These are phyloP conservation scores for Dovyalis caffra DNA, from an alignment of 345 rosid genomes.

Conservation along the genomic window DNA sequence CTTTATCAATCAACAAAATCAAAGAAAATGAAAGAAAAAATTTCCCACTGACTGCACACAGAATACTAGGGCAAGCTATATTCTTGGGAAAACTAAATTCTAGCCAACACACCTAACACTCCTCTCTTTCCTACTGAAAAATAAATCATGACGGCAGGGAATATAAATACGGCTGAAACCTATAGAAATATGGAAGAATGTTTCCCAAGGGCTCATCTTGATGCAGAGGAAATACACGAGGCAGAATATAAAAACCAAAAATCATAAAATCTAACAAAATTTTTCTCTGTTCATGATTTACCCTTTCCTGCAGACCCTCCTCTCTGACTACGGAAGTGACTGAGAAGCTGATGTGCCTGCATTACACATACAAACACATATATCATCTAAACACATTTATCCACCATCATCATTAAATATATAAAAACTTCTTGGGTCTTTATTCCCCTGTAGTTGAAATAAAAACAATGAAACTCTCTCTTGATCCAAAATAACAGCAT, in stretches of 20 bases:
- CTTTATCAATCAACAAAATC: conserved; percentile 13
- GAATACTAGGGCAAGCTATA: conserved; percentile 17
- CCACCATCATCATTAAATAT: conserved; percentile 2
- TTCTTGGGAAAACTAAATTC: conserved; percentile 3
- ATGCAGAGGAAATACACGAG: conserved; percentile 10
- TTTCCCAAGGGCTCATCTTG: conserved; percentile 3
- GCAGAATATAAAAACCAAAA: conserved; percentile 13
- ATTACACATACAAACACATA: conserved; percentile 16
- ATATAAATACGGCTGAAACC: conserved; percentile 16
- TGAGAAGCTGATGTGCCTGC: conserved; percentile 93
- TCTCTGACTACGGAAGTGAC: conserved; percentile 90
- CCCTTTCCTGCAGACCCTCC: conserved; percentile 60
- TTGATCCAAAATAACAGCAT: too few relatives aligned
- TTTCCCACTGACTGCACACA: conserved; percentile 18
- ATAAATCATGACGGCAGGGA: conserved; percentile 16
- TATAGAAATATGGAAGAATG: conserved; percentile 8
- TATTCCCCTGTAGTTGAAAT: not conserved
- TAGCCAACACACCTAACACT: conserved; percentile 5
- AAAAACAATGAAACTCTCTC: not conserved
- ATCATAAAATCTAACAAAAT: conserved; percentile 8
- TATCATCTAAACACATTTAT: conserved; percentile 12
- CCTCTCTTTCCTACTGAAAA: not conserved
- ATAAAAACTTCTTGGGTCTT: not conserved
- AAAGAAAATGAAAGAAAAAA: not conserved
- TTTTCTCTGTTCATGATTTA: conserved; percentile 39